Conservation (phyloP, 116 monocot genomes). For the Zostera marina region DNA sequence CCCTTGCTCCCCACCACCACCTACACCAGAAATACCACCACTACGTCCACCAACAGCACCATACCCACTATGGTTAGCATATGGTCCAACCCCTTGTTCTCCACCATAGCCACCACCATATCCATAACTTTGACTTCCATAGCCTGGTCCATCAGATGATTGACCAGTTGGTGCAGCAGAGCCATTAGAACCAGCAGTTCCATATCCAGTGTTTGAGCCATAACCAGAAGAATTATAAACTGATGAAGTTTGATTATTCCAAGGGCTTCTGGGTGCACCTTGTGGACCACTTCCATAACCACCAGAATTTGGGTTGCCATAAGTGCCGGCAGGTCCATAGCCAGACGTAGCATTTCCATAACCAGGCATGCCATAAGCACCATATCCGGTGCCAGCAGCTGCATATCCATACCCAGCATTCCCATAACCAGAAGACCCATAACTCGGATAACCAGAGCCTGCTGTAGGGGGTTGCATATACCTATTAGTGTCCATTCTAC, state of each 20-base stretch:
- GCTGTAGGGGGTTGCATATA: slow-evolving; percentile 46
- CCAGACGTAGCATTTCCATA: slow-evolving; percentile 34
- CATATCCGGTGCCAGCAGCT: slow-evolving; percentile 41
- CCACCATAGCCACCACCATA: slow-evolving; percentile 54
- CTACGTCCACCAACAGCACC: slow-evolving; percentile 21
- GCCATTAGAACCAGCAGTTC: slow-evolving; percentile 11
- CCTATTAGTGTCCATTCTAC: slow-evolving; percentile 41
- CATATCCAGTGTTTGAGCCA: slow-evolving; percentile 20
- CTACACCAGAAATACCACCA: slow-evolving; percentile 11
- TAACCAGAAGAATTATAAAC: slow-evolving; percentile 45
- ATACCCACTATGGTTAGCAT: slow-evolving; percentile 55
- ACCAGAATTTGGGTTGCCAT: slow-evolving; percentile 51
- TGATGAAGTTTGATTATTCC: slow-evolving; percentile 44
- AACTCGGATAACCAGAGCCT: slow-evolving; percentile 42
- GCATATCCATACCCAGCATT: slow-evolving; percentile 65
- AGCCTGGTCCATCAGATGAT: slow-evolving; percentile 33
- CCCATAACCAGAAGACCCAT: slow-evolving; percentile 55
- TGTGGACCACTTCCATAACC: slow-evolving; percentile 45
- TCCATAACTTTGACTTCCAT: slow-evolving; percentile 68
- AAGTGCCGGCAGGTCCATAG: slow-evolving; percentile 41
- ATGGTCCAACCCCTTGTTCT: too few relatives aligned
- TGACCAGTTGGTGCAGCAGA: slow-evolving; percentile 29
- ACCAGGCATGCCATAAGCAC: slow-evolving; percentile 39
- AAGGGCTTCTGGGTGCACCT: slow-evolving; percentile 44
- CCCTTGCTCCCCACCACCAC: slow-evolving; percentile 20